Conservation (phyloP, 1,284 basidiomycete genomes). For the Pseudozyma sp. region DNA sequence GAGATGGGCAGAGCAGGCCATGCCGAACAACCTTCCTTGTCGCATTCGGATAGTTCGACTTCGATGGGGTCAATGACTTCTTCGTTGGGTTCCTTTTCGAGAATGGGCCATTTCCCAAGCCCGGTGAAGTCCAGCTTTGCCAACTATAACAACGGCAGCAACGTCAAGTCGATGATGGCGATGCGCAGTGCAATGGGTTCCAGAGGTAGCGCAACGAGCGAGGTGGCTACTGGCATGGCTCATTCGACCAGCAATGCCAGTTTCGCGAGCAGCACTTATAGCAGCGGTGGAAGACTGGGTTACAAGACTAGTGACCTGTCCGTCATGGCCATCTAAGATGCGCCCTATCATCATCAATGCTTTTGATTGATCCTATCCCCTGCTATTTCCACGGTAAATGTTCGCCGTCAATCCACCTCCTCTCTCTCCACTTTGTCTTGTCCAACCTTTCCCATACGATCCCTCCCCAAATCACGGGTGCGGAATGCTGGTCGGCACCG, state of each 20-base stretch:
- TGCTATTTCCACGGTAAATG: neutral
- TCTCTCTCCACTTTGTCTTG: neutral
- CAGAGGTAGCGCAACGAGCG: constrained; percentile 11
- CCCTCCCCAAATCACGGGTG: neutral
- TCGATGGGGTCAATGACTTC: constrained; percentile 42
- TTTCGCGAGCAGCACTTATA: constrained; percentile 22
- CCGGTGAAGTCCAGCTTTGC: constrained; percentile 27
- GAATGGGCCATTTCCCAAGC: constrained; percentile 36
- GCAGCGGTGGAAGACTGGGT: constrained; percentile 16
- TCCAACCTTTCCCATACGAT: neutral
- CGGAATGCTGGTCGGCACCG: constrained; percentile 2
- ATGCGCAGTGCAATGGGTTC: constrained; percentile 23
- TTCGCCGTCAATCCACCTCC: neutral
- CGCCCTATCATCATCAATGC: no score
- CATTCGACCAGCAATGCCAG: constrained; percentile 23
- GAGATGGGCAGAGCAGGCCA: constrained; percentile 29
- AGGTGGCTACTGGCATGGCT: constrained; percentile 9
- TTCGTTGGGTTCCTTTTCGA: constrained; percentile 37
- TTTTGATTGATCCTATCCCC: neutral
- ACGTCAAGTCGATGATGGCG: neutral
- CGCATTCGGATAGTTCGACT: constrained; percentile 33
- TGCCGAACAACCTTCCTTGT: constrained; percentile 22
- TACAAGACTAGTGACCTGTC: constrained; percentile 48
- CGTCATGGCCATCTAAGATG: constrained; percentile 1
- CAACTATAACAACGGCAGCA: no score